A percentile compares a stretch with the other conserved stretches of the same genome.
These are phyloP conservation scores for Vishniacozyma victoriae DNA, from an alignment of 768 basidiomycete genomes.

Conservation along the genomic window DNA sequence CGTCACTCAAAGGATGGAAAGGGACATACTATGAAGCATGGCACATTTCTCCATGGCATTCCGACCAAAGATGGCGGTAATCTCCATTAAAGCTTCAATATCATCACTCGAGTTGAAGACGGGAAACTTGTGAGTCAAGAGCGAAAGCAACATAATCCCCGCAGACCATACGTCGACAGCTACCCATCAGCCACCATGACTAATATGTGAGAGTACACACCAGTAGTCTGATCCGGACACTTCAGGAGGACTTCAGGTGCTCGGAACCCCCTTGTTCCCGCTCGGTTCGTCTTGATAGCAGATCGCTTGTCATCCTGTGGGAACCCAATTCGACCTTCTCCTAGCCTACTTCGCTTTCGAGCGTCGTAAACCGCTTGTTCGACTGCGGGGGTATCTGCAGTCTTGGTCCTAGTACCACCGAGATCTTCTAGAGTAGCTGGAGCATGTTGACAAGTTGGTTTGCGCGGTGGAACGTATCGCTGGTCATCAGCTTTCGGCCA, in stretches of 20 bases:
- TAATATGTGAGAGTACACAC: conserved; percentile 52
- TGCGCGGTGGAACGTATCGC: conserved; percentile 42
- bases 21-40: conserved; percentile 71
- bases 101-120: conserved; percentile 91
- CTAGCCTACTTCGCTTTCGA: conserved; percentile 31
- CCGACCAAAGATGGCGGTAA: conserved; percentile 77
- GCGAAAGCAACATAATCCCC: conserved; percentile 86
- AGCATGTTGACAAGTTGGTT: conserved; percentile 66
- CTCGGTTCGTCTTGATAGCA: conserved; percentile 84
- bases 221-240: conserved; percentile 85
- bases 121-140: conserved; percentile 86
- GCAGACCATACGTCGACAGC: conserved; percentile 97
- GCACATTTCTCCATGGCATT: conserved; percentile 77
- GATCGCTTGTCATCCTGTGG: conserved; percentile 51
- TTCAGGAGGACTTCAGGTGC: conserved; percentile 95
- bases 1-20: not conserved
- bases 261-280: conserved; percentile 92
- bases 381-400: conserved; percentile 50
- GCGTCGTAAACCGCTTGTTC: conserved; percentile 46
- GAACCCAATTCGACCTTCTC: conserved; percentile 42
- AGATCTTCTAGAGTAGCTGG: conserved; percentile 58
- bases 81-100: conserved; percentile 90
- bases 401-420: conserved; percentile 59
- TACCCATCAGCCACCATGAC: conserved; percentile 45
- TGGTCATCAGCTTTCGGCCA: conserved; percentile 4